Conservation (phyloP, 2,329 filamentous ascomycete species). For the Penicillium sp. region DNA sequence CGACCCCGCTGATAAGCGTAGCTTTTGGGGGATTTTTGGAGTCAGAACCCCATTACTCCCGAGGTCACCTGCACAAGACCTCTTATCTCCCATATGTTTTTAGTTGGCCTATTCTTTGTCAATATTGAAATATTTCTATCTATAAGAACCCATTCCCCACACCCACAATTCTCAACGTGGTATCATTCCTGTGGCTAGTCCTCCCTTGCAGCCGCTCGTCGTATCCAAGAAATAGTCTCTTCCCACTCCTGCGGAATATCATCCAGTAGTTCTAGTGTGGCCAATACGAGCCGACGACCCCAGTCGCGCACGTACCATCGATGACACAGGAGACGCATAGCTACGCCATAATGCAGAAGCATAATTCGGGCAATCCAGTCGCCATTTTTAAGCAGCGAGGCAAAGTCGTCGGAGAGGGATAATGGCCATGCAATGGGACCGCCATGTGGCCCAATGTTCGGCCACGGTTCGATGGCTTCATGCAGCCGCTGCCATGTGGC, state of each 20-base stretch:
- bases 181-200: not conserved
- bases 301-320: conserved; percentile 36
- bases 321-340: conserved; percentile 32
- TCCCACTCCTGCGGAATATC: conserved; percentile 28
- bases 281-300: conserved; percentile 30
- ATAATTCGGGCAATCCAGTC: conserved; percentile 33
- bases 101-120: not conserved
- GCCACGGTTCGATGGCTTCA: conserved; percentile 30
- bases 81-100: not conserved
- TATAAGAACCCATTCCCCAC: not conserved
- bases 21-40: not conserved
- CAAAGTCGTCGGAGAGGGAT: conserved; percentile 28
- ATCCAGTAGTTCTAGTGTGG: conserved; percentile 26
- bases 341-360: conserved; percentile 32
- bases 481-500: conserved; percentile 28
- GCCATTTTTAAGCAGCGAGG: conserved; percentile 25
- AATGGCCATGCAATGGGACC: conserved; percentile 33
- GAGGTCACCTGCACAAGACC: not conserved
- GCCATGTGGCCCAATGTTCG: conserved; percentile 27
- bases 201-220: conserved; percentile 21
- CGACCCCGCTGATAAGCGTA: conserved; percentile 13
- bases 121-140: not conserved
- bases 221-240: conserved; percentile 30
- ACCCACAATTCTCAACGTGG: not conserved
- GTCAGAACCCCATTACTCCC: not conserved